phyloP scores from a whole-genome alignment of 2,329 filamentous ascomycete genomes.

The Diaporthe batatas region DNA sequence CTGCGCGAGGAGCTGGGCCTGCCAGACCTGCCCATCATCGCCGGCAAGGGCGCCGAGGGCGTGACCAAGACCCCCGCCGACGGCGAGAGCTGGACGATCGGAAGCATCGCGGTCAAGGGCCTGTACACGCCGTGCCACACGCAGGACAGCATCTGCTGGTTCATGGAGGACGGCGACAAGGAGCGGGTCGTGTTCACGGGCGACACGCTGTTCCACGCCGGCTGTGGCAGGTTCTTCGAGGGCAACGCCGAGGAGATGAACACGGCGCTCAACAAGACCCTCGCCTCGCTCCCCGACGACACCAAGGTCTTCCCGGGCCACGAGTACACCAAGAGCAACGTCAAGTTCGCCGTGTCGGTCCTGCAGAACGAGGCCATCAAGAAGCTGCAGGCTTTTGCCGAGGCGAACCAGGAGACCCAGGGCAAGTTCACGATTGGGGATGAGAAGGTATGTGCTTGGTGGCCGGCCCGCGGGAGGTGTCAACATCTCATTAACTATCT shows the following conservation, averaged over 20 bases:
- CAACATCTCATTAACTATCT: constrained; percentile 14
- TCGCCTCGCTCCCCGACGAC: constrained; percentile 86
- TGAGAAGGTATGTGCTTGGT: constrained; percentile 80
- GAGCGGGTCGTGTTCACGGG: constrained; percentile 90
- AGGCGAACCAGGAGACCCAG: constrained; percentile 87
- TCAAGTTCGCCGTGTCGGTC: constrained; percentile 86
- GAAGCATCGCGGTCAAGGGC: constrained; percentile 84
- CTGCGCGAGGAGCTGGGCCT: constrained; percentile 68
- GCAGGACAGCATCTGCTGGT: constrained; percentile 98
- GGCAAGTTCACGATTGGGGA: constrained; percentile 97
- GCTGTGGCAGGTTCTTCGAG: constrained; percentile 97
- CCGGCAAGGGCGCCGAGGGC: constrained; percentile 85
- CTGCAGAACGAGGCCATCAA: constrained; percentile 80
- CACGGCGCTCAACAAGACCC: constrained; percentile 87
- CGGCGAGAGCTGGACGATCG: constrained; percentile 84
- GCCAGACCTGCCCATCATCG: constrained; percentile 80
- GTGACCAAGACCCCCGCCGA: constrained; percentile 84
- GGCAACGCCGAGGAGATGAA: constrained; percentile 93
- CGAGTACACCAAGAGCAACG: constrained; percentile 98
- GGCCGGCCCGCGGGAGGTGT: not conserved
- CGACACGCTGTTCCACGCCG: constrained; percentile 94
- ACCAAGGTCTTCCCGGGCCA: constrained; percentile 95
- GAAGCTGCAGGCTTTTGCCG: constrained; percentile 81
- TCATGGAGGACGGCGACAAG: constrained; percentile 83
- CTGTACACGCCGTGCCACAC: constrained; percentile 98